phyloP scores from a whole-genome alignment of 345 rosid genomes.

The Linum lewisii region DNA sequence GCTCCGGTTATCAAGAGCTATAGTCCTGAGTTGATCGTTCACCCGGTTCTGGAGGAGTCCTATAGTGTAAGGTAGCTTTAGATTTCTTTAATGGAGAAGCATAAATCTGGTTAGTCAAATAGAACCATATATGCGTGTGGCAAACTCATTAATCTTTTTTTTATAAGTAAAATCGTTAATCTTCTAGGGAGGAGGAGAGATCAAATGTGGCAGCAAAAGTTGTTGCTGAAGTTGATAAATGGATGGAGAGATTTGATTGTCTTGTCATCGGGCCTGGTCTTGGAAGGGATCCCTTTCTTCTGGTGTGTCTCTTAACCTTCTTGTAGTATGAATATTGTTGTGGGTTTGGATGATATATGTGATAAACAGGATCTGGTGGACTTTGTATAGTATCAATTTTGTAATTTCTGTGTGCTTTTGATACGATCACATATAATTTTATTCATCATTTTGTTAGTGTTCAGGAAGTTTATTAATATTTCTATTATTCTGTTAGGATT shows the following conservation, averaged over 20 bases:
- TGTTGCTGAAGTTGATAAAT: slow-evolving; percentile 71
- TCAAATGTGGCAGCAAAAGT: slow-evolving; percentile 32
- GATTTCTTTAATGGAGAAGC: not conserved
- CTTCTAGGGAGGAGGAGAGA: slow-evolving; percentile 46
- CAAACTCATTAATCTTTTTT: not conserved
- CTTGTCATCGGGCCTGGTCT: slow-evolving; percentile 96
- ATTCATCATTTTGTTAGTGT: no score
- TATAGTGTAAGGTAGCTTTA: slow-evolving; percentile 49
- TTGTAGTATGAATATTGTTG: not conserved
- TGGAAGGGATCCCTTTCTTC: slow-evolving; percentile 87
- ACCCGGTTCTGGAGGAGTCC: slow-evolving; percentile 82
- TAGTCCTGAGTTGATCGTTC: slow-evolving; percentile 94
- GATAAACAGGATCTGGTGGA: not conserved
- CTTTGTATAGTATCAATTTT: no score
- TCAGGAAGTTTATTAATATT: no score
- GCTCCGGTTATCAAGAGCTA: slow-evolving; percentile 90
- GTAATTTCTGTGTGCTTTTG: not conserved
- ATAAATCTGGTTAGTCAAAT: slow-evolving; percentile 7
- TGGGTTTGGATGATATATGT: no score
- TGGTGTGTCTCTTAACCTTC: slow-evolving; percentile 26
- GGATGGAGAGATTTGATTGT: slow-evolving; percentile 97
- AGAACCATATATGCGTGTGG: slow-evolving; percentile 9
- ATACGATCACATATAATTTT: no score
- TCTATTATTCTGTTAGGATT: no score
- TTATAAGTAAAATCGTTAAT: not conserved